Evolutionary conservation across 495 filamentous ascomycete species (phyloP).

Genomic region (Poronia punctata): DNA sequence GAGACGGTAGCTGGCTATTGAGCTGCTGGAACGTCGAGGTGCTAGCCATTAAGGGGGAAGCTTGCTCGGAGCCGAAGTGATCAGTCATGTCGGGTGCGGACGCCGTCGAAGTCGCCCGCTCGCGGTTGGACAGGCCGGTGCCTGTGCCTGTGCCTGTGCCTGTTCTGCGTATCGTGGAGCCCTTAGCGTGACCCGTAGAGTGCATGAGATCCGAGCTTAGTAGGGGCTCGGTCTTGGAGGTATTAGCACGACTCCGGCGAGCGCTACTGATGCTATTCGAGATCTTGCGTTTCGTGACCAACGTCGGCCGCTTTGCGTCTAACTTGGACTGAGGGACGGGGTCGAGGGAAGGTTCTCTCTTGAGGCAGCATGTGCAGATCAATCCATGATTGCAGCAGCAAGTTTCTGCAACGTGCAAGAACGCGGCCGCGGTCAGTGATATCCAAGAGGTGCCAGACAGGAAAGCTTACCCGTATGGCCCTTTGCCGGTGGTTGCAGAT

Average conservation of each 20-base stretch:
- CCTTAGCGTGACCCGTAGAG: no score
- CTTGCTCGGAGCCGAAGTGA: slow-evolving; percentile 62
- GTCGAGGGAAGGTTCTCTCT: slow-evolving; percentile 77
- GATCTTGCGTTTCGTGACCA: slow-evolving; percentile 40
- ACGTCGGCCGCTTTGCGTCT: slow-evolving; percentile 38
- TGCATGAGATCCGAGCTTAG: slow-evolving; percentile 68
- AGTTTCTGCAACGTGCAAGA: slow-evolving; percentile 49
- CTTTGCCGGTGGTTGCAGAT: slow-evolving; percentile 46
- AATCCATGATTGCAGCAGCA: slow-evolving; percentile 89
- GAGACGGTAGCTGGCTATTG: slow-evolving; percentile 55
- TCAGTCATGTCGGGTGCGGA: slow-evolving; percentile 43
- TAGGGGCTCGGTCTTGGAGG: slow-evolving; percentile 72
- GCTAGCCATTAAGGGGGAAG: slow-evolving; percentile 57
- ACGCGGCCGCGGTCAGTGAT: slow-evolving; percentile 3
- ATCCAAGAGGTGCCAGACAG: slow-evolving; percentile 5
- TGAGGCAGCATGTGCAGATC: slow-evolving; percentile 86
- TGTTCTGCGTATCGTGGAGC: slow-evolving; percentile 51
- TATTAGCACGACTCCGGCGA: slow-evolving; percentile 61
- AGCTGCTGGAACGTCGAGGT: slow-evolving; percentile 50
- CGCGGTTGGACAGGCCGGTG: slow-evolving; percentile 48
- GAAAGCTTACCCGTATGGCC: slow-evolving; percentile 48
- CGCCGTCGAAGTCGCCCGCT: slow-evolving; percentile 26
- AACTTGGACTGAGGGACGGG: slow-evolving; percentile 62
- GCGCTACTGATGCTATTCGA: slow-evolving; percentile 31
- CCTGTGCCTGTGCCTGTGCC: slow-evolving; percentile 45